A percentile compares a stretch with the other conserved stretches of the same genome.
These are phyloP conservation scores for Cryptococcus neoformans DNA, from an alignment of 1,284 basidiomycete species.

Conservation along the genomic window DNA sequence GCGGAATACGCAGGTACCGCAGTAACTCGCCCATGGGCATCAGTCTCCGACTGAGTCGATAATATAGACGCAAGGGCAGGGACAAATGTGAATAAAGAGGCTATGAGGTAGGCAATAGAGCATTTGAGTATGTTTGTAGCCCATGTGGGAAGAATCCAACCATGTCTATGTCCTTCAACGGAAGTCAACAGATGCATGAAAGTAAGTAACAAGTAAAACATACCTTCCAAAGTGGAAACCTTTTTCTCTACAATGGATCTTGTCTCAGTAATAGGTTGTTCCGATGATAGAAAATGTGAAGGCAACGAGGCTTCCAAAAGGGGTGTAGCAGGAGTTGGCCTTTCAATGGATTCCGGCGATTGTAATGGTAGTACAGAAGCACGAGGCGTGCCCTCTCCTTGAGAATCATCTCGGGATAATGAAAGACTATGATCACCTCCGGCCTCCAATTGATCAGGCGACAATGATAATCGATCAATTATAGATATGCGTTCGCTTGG, in stretches of 20 bases:
- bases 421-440: background rate
- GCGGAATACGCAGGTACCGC: slow-evolving; percentile 65
- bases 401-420: too few relatives aligned
- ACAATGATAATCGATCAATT: slow-evolving; percentile 1
- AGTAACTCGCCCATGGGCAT: slow-evolving; percentile 48
- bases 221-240: too few relatives aligned
- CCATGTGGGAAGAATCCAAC: slow-evolving; percentile 30
- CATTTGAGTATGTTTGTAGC: slow-evolving; percentile 71
- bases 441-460: background rate
- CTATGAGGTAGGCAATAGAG: slow-evolving; percentile 83
- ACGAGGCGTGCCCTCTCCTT: too few relatives aligned
- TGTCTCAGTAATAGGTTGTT: too few relatives aligned
- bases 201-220: too few relatives aligned
- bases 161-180: too few relatives aligned
- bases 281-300: background rate
- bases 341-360: too few relatives aligned
- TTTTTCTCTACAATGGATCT: too few relatives aligned
- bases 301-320: background rate
- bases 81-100: slow-evolving; percentile 88
- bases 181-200: too few relatives aligned
- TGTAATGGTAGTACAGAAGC: too few relatives aligned
- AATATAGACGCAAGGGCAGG: slow-evolving; percentile 52
- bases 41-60: slow-evolving; percentile 51
- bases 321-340: too few relatives aligned
- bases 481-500: background rate